These are phyloP conservation scores for Colletotrichum lentis DNA, from an alignment of 2,329 filamentous ascomycete species.

Conservation along the genomic window DNA sequence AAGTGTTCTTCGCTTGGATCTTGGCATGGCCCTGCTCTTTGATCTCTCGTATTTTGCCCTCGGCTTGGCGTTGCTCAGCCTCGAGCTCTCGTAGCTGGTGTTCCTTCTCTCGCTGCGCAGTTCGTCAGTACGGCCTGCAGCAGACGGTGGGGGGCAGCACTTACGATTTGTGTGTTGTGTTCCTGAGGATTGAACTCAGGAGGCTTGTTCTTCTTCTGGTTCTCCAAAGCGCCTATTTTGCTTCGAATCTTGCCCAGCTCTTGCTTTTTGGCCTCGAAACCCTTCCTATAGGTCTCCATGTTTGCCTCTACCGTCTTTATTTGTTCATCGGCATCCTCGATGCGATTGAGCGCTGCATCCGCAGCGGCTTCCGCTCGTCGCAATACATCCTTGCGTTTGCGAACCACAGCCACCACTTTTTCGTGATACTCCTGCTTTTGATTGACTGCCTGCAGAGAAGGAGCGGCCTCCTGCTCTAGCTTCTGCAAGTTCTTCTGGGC, in stretches of 20 bases:
- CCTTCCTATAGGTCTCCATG: constrained; percentile 61
- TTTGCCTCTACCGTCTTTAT: constrained; percentile 48
- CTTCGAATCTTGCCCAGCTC: constrained; percentile 61
- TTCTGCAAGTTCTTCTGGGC: constrained; percentile 65
- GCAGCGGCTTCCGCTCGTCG: constrained; percentile 62
- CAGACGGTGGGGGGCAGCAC: constrained; percentile 43
- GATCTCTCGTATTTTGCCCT: constrained; percentile 53
- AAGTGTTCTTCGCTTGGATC: constrained; percentile 47
- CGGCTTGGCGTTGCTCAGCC: constrained; percentile 50
- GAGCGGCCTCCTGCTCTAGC: constrained; percentile 68
- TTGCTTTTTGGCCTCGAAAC: constrained; percentile 59
- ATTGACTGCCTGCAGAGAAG: constrained; percentile 73
- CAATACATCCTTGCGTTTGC: constrained; percentile 62
- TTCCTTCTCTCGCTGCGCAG: constrained; percentile 66
- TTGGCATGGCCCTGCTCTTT: constrained; percentile 54
- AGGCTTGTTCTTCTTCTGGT: constrained; percentile 67
- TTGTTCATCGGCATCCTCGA: constrained; percentile 46
- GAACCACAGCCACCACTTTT: constrained; percentile 64
- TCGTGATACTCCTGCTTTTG: constrained; percentile 73
- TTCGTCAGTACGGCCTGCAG: constrained; percentile 41
- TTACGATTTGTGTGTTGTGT: constrained; percentile 77
- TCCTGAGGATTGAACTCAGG: constrained; percentile 72
- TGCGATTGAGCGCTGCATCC: constrained; percentile 53
- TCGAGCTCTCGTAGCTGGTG: constrained; percentile 63
- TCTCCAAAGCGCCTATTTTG: constrained; percentile 70